Base-by-base conservation (phyloP, 2,329 filamentous ascomycete genomes). In the Colletotrichum trifolii region DNA sequence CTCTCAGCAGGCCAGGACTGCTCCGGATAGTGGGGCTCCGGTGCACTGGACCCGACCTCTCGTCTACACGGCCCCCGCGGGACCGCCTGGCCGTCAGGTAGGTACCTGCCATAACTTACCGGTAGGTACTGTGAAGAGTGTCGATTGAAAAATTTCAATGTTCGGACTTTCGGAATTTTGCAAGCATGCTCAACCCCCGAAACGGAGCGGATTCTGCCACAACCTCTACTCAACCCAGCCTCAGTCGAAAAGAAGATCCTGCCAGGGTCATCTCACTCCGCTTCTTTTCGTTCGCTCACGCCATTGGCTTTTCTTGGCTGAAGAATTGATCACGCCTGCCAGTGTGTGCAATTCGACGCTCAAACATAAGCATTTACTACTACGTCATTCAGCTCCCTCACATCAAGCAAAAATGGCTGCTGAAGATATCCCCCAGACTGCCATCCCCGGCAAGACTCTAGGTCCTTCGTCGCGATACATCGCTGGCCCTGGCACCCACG, bases 401-500 rank as follows among this genome's bases (percentile, higher is more conserved):
- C 25, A 17, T 11, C 34, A 47, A 10, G 55, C 43, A 40, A 48
- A 33, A 33, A 77, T 78, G 75, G 75, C 78, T n/a, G 67, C 74
- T 45, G 73, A 78, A 68, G 73, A 74, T 49, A 52, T 76, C 17
- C 79, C 83, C n/a, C 77, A 83, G 69, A 75, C 93, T 70, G 92
- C 90, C 59, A 85, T 96, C 52, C 96, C 96, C 10, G 96, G 96
- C 75, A 92, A 96, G 75, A 81, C 89, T 49, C 87, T 99, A 45
- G 94, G 92, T 36, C 80, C 90, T 15, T 78, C 84, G 15, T 82
- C 85, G 60, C 86, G 88, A 69, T 94, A 91, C 78, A 79, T 85
- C 45, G 86, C 93, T 35, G 95, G 95, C 12, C 83, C 92, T 10
- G 96, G 95, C 69, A 97, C 94, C 0, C 93, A 98, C 77, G 83